phyloP scores from a whole-genome alignment of 345 rosid species.

The Mangifera indica region DNA sequence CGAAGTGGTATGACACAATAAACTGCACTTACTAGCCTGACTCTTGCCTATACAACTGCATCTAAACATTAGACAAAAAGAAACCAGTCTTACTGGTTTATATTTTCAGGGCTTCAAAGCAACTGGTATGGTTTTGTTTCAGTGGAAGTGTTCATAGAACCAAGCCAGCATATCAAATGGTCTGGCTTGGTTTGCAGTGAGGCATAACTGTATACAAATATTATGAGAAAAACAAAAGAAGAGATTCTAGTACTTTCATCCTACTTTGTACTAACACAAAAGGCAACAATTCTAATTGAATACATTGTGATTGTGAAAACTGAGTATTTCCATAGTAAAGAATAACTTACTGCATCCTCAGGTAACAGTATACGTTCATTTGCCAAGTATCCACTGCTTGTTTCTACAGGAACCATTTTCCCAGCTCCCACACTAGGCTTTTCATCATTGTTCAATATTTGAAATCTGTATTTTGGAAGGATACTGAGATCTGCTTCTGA shows the following conservation, averaged over 20 bases:
- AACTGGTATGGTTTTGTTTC: background rate
- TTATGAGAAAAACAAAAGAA: background rate
- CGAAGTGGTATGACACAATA: background rate
- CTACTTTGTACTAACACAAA: no score
- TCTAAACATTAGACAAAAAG: background rate
- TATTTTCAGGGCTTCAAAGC: background rate
- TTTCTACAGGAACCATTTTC: constrained; percentile 78
- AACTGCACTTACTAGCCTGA: background rate
- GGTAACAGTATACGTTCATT: constrained; percentile 67
- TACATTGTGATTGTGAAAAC: background rate
- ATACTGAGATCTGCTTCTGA: constrained; percentile 93
- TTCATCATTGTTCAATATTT: constrained; percentile 40
- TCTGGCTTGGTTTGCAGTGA: no score
- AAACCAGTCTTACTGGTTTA: background rate
- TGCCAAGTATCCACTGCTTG: constrained; percentile 51
- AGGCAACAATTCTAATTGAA: background rate
- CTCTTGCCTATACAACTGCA: background rate
- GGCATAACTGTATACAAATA: background rate
- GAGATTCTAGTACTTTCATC: no score
- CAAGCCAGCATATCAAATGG: background rate
- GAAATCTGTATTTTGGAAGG: constrained; percentile 82
- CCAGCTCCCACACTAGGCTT: constrained; percentile 68
- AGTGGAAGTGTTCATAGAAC: background rate
- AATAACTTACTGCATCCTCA: constrained; percentile 85
- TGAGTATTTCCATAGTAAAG: background rate